These are phyloP conservation scores for Kockiozyma suomiensis DNA, from an alignment of 805 yeast species.

Conservation along the genomic window DNA sequence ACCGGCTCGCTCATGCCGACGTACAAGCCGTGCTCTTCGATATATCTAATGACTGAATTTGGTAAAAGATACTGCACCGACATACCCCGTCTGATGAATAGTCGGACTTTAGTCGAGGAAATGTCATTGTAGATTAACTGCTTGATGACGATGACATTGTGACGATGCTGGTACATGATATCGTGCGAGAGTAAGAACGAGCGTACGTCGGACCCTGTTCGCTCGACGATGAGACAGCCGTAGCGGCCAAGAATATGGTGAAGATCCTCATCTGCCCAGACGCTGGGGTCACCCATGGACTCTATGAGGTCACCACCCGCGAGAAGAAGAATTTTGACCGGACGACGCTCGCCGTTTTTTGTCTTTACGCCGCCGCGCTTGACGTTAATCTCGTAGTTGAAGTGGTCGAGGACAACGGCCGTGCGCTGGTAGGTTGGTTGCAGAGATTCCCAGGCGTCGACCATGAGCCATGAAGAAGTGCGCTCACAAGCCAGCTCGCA, in stretches of 20 bases:
- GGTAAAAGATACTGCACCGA: conserved; percentile 93
- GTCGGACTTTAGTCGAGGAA: conserved; percentile 88
- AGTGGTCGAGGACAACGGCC: conserved; percentile 93
- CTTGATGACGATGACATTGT: conserved; percentile 90
- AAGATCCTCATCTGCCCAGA: conserved; percentile 95
- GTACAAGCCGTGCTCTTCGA: conserved; percentile 87
- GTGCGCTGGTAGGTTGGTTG: conserved; percentile 92
- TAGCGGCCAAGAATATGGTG: conserved; percentile 94
- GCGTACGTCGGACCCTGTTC: conserved; percentile 96
- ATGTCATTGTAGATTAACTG: conserved; percentile 96
- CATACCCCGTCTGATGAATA: conserved; percentile 93
- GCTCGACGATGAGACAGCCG: conserved; percentile 94
- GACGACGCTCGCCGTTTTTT: conserved; percentile 53
- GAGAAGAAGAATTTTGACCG: conserved; percentile 90
- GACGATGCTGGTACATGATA: conserved; percentile 89
- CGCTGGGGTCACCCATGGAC: conserved; percentile 99
- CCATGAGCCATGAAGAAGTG: conserved; percentile 97
- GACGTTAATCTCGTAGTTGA: conserved; percentile 90
- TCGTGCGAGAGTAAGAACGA: conserved; percentile 90
- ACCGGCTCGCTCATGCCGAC: conserved; percentile 35
- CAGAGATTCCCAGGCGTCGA: conserved; percentile 97
- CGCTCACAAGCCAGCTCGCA: conserved; percentile 97
- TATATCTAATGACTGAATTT: conserved; percentile 90
- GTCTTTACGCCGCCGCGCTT: conserved; percentile 81
- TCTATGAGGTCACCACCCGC: conserved; percentile 99